These are phyloP conservation scores for Eucalyptus polybractea DNA, from an alignment of 345 rosid genomes.

Conservation along the genomic window DNA sequence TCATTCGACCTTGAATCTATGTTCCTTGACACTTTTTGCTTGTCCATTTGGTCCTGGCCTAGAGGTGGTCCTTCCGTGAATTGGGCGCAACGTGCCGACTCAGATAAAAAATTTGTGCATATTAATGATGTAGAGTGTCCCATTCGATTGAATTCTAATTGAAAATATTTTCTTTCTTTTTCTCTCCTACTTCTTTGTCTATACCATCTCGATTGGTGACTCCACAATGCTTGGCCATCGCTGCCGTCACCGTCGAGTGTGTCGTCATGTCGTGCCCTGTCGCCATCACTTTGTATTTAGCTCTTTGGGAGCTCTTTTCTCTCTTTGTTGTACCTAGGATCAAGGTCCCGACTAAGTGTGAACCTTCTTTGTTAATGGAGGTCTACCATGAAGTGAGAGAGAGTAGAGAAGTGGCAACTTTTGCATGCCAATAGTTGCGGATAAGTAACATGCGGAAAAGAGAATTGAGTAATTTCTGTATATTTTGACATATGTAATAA, in stretches of 20 bases:
- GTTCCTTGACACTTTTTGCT: not conserved
- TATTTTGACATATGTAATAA: not conserved
- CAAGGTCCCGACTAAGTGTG: not conserved
- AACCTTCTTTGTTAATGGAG: not conserved
- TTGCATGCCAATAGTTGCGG: not conserved
- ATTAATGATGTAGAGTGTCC: not conserved
- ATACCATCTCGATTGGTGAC: not conserved
- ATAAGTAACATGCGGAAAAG: not conserved
- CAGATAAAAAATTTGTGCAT: not conserved
- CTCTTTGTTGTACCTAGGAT: too few relatives aligned
- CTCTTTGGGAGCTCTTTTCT: too few relatives aligned
- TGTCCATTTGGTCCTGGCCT: not conserved
- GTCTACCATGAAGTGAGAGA: not conserved
- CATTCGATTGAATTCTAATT: not conserved
- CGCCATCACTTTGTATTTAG: not conserved
- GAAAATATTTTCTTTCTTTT: not conserved
- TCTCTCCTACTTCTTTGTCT: not conserved
- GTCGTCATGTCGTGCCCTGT: fast-evolving
- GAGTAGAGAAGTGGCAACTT: not conserved
- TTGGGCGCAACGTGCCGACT: not conserved
- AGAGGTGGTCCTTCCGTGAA: not conserved
- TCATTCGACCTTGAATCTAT: not conserved
- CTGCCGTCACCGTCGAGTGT: fast-evolving
- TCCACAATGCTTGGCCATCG: not conserved
- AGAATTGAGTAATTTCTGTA: not conserved